Evolutionary conservation across 495 filamentous ascomycete species (phyloP), one percentile per base, ranked within the genome.

Genomic region (Aspergillus sclerotiicarbonarius): DNA sequence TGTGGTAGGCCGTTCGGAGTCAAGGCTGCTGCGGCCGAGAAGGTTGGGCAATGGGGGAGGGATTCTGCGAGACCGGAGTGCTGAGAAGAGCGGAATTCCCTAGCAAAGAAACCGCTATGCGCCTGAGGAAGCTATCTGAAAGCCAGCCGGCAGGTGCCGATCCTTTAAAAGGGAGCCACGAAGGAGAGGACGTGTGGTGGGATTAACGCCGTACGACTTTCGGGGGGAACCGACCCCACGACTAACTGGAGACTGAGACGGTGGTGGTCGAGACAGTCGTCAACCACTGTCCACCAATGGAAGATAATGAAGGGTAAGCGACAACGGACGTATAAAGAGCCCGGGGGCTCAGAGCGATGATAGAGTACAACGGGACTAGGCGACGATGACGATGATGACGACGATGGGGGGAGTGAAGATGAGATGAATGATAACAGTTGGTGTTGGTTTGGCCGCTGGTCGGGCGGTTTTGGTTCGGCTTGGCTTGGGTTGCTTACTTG

Each of bases 201-300:
- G 18, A 47, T 47, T 50, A 50, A 50, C 47, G 47, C 47, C 47
- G 47, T 50, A 29, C 47, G 25, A 50, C 47, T 50, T 30, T 50
- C 47, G 25, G 47, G 47, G 46, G 47, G 47, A 16, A 25, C 13
- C 15, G 47, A 50, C 47, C 47, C 47, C 47, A 50, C 47, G 47
- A 50, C 47, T 31, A 50, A 31, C 47, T 10, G 18, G 18, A 18
- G 47, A 29, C 29, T 31, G 25, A 50, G 16, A 29, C 1, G 25
- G 16, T 15, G 47, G 47, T 13, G 13, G 20, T 3, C 10, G 15
- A 20, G 20, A 49, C 8, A 4, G 10, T 15, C 21, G 20, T 6
- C 21, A 30, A 2, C 3, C 25, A 50, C 18, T 31, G 47, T 5
- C 25, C 25, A 5, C 25, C 30, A 50, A 50, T 16, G 47, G 32